phyloP scores from a whole-genome alignment of 805 yeast species.

The Suhomyces sp. region DNA sequence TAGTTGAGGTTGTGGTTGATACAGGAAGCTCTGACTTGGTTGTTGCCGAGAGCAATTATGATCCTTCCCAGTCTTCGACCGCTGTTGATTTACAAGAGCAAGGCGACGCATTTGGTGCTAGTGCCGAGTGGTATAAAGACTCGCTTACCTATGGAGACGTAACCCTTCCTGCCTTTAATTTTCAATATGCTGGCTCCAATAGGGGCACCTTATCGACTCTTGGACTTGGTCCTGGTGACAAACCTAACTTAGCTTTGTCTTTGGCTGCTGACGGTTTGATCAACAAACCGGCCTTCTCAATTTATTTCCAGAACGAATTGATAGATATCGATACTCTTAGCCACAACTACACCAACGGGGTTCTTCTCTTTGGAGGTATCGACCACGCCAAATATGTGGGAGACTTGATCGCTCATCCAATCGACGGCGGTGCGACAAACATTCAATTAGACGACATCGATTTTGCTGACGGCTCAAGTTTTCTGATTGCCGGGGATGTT shows the following conservation, averaged over 20 bases:
- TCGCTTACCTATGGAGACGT: not conserved
- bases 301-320: not conserved
- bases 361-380: slow-evolving; percentile 65
- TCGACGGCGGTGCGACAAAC: slow-evolving; percentile 3
- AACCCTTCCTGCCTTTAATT: not conserved
- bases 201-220: not conserved
- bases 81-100: not conserved
- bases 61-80: not conserved
- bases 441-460: not conserved
- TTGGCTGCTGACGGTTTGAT: not conserved
- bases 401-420: slow-evolving; percentile 26
- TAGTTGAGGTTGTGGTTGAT: not conserved
- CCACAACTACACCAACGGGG: not conserved
- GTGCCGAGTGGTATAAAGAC: too few relatives aligned
- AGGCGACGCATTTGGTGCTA: too few relatives aligned
- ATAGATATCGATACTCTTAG: not conserved
- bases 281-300: not conserved
- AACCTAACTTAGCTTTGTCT: not conserved
- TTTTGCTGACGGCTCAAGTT: not conserved
- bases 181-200: not conserved
- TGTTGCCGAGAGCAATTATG: not conserved
- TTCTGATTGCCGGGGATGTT: not conserved
- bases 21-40: not conserved
- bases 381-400: slow-evolving; percentile 64
- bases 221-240: not conserved